Conservation (phyloP, 768 basidiomycete species). For the Amanita jacksonii region DNA sequence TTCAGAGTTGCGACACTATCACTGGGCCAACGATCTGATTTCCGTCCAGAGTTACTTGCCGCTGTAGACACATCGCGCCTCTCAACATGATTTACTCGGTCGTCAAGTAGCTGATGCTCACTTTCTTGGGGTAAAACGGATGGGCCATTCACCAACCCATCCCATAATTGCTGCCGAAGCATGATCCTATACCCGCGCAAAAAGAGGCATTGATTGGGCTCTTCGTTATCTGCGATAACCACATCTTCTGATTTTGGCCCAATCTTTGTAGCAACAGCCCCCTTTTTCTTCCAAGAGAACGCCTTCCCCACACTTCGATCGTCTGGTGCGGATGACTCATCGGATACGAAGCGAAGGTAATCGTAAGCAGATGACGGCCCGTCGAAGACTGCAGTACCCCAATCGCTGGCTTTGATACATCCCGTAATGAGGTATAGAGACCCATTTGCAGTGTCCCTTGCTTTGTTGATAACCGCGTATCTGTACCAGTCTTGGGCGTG, state of each 20-base stretch:
- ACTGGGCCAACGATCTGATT: neutral
- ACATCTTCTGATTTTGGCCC: neutral
- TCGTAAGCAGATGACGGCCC: neutral
- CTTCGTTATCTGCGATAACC: neutral
- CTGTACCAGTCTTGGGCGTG: slow-evolving; percentile 13
- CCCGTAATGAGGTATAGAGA: slow-evolving; percentile 14
- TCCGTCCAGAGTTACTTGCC: neutral
- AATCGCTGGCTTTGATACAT: slow-evolving; percentile 11
- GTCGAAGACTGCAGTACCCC: slow-evolving; percentile 12
- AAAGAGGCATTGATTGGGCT: slow-evolving; percentile 10
- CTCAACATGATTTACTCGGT: no score
- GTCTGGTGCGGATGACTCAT: neutral
- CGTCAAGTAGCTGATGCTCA: no score
- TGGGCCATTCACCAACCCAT: neutral
- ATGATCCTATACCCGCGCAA: slow-evolving; percentile 11
- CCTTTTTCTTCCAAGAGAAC: neutral
- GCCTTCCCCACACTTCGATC: neutral
- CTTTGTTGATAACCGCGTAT: slow-evolving; percentile 7
- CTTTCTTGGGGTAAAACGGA: no score
- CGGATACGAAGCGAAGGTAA: neutral
- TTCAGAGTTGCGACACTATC: no score
- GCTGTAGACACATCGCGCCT: neutral
- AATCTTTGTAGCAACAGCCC: neutral
- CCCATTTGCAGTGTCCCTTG: slow-evolving; percentile 9
- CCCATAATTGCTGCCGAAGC: slow-evolving; percentile 5